Conservation (phyloP, 139 green algal species). For the Volvox africanus region DNA sequence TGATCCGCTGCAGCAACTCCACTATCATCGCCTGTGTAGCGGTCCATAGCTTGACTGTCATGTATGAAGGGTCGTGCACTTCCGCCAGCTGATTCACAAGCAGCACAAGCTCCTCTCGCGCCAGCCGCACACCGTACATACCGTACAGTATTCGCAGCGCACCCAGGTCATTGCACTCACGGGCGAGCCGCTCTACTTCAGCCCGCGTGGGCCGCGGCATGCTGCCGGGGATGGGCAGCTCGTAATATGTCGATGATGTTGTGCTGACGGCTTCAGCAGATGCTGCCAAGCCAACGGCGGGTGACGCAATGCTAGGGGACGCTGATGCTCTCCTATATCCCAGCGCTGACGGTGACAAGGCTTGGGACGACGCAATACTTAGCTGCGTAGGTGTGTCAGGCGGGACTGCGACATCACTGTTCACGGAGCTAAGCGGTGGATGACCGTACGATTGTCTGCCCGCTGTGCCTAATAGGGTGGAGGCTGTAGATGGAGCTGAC, state of each 20-base stretch:
- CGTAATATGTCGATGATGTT: too few species aligned
- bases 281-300: too few species aligned
- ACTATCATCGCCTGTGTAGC: constrained; percentile 39
- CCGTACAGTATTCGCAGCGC: constrained; percentile 14
- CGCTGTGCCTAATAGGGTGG: neutral
- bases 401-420: neutral
- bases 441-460: neutral
- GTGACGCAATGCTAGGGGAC: too few species aligned
- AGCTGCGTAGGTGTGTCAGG: too few species aligned
- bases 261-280: too few species aligned
- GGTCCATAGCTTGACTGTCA: constrained; percentile 39
- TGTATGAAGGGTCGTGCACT: constrained; percentile 22
- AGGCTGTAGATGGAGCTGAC: neutral
- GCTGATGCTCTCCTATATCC: too few species aligned
- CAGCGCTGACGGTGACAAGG: too few species aligned
- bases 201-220: neutral
- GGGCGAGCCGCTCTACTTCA: neutral
- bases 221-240: neutral
- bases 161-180: neutral
- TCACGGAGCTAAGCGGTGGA: neutral
- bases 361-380: too few species aligned
- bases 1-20: constrained; percentile 44
- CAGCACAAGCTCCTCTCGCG: constrained; percentile 30
- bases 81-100: constrained; percentile 28
- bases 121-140: neutral